Percentiles rank a stretch among this genome's conserved stretches.
Evolutionary conservation across 331 rosid species (phyloP).

Genomic region (Quercus phellos): DNA sequence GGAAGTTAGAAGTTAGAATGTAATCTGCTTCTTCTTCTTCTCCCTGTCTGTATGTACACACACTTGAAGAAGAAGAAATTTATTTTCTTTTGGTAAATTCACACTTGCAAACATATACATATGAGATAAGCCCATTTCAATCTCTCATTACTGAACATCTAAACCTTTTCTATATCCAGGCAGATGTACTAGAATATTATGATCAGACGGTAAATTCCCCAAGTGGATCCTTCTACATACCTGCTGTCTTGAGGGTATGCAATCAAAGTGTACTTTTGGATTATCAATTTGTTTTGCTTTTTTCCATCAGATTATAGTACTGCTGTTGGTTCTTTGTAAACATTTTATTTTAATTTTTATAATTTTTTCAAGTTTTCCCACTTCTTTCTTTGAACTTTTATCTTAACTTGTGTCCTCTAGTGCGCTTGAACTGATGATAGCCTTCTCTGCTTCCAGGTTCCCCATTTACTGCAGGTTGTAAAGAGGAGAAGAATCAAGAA

Average conservation of each 20-base stretch:
- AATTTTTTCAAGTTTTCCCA: background rate
- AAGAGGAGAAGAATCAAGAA: conserved; percentile 71
- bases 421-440: conserved; percentile 27
- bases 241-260: conserved; percentile 91
- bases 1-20: conserved; percentile 12
- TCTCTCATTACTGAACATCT: conserved; percentile 19
- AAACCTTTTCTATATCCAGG: conserved; percentile 49
- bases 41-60: background rate
- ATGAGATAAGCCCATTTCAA: conserved; percentile 5
- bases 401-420: conserved; percentile 12
- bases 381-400: background rate
- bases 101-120: conserved; percentile 4
- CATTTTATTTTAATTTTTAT: background rate
- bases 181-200: conserved; percentile 93
- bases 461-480: conserved; percentile 86
- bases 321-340: background rate
- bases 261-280: background rate
- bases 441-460: conserved; percentile 55
- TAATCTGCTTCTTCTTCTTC: conserved; percentile 9
- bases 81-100: conserved; percentile 1
- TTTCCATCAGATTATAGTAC: conserved; percentile 1
- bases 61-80: conserved; percentile 5
- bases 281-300: conserved; percentile 2
- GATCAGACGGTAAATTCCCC: conserved; percentile 89
- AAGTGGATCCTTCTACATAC: conserved; percentile 83